A percentile compares a stretch with the other conserved stretches of the same genome.
These are phyloP conservation scores for Termitomyces sp. DNA, from an alignment of 768 basidiomycete genomes.

Conservation along the genomic window DNA sequence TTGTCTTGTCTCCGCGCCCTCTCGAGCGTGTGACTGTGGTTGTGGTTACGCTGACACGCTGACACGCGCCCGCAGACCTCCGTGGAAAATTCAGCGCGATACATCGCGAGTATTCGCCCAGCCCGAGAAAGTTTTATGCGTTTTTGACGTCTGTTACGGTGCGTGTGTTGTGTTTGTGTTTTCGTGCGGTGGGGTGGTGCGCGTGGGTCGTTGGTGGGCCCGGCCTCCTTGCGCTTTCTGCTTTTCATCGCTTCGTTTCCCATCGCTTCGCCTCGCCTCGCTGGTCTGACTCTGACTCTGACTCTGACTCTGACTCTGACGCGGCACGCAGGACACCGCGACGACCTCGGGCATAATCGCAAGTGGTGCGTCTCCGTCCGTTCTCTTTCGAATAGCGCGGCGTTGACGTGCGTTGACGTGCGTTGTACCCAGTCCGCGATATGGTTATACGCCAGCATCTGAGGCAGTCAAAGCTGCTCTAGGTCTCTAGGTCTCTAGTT, in stretches of 20 bases:
- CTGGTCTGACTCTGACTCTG: no score
- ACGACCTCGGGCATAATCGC: constrained; percentile 48
- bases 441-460: constrained; percentile 80
- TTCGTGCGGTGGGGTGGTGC: no score
- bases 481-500: constrained; percentile 10
- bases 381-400: no score
- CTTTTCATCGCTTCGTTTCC: background rate
- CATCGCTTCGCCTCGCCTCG: no score
- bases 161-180: no score
- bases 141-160: constrained; percentile 62
- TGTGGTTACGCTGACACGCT: no score
- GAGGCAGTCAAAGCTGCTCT: constrained; percentile 66
- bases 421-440: constrained; percentile 45
- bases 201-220: no score
- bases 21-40: no score
- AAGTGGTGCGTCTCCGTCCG: constrained; percentile 23
- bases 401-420: background rate
- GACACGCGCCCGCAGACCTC: no score
- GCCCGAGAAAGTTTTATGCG: constrained; percentile 49
- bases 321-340: constrained; percentile 57
- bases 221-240: no score
- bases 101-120: constrained; percentile 48
- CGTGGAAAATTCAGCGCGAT: constrained; percentile 44
- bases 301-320: no score
- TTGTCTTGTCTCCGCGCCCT: no score